Conservation (phyloP, 441 rosid genomes). For the Lepidium campestre region DNA sequence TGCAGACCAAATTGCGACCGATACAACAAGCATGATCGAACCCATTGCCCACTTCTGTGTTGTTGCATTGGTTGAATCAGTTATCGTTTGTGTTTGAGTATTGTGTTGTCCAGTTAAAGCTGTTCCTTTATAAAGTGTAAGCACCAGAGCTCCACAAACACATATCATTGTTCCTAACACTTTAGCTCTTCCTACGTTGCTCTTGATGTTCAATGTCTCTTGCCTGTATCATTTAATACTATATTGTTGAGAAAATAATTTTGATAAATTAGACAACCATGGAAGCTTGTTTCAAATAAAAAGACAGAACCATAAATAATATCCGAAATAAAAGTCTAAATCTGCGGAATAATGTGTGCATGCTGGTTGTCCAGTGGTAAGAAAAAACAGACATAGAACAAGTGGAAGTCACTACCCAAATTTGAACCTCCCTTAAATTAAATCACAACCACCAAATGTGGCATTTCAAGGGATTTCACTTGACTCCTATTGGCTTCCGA, state of each 20-base stretch:
- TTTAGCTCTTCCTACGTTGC: constrained; percentile 43
- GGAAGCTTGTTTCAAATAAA: no score
- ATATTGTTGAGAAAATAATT: background rate
- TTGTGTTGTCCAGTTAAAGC: constrained; percentile 16
- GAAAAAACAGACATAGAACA: no score
- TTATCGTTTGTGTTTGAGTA: constrained; percentile 10
- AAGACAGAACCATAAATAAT: no score
- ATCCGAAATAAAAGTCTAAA: no score
- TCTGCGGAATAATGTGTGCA: no score
- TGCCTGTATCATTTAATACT: constrained; percentile 14
- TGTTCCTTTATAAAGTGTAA: constrained; percentile 51
- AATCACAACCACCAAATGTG: no score
- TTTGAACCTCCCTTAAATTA: no score
- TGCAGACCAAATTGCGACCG: constrained; percentile 39
- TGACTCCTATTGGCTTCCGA: no score
- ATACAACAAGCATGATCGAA: constrained; percentile 32
- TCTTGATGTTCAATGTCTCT: constrained; percentile 39
- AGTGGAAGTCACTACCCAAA: no score
- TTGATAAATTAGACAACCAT: background rate
- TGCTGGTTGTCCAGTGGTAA: no score
- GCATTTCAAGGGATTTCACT: no score
- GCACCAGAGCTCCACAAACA: constrained; percentile 40
- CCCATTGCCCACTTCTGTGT: constrained; percentile 41
- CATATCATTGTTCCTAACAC: constrained; percentile 46
- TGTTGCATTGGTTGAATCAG: background rate